Evolutionary conservation across 148 eudicot species (phyloP).

Genomic region (Rhododendron vialii): DNA sequence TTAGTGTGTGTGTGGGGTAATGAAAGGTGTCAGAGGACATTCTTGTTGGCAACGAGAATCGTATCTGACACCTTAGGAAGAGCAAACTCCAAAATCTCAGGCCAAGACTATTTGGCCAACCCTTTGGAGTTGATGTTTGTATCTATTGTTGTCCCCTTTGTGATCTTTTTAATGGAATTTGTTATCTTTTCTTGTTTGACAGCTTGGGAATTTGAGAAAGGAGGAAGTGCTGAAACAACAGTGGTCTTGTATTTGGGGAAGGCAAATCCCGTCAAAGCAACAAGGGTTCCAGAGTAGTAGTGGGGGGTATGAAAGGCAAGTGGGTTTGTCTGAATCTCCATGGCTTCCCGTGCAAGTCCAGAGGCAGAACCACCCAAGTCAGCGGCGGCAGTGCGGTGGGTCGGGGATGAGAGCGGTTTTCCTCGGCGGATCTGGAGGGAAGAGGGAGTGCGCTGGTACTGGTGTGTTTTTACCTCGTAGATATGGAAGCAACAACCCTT

Average conservation of each 20-base stretch:
- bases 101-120: too few relatives aligned
- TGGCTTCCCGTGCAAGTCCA: slow-evolving; percentile 33
- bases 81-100: too few relatives aligned
- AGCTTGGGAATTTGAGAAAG: slow-evolving; percentile 20
- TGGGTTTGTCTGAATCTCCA: slow-evolving; percentile 39
- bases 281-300: neutral
- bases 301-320: slow-evolving; percentile 10
- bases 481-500: neutral
- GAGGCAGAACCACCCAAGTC: slow-evolving; percentile 12
- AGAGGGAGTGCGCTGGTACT: slow-evolving; percentile 59
- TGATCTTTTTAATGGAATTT: neutral
- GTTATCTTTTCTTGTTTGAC: neutral
- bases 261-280: slow-evolving; percentile 7
- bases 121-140: neutral
- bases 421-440: slow-evolving; percentile 28
- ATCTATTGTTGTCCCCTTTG: neutral
- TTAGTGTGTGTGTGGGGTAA: too few relatives aligned
- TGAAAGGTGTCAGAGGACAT: too few relatives aligned
- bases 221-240: slow-evolving; percentile 22
- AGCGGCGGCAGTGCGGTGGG: slow-evolving; percentile 10
- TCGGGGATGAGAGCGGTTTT: slow-evolving; percentile 16
- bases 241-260: slow-evolving; percentile 17
- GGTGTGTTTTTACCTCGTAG: slow-evolving; percentile 79
- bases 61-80: too few relatives aligned
- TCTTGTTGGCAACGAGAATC: too few relatives aligned